phyloP scores from a whole-genome alignment of 2,329 filamentous ascomycete genomes.

The Cercospora berteroae region DNA sequence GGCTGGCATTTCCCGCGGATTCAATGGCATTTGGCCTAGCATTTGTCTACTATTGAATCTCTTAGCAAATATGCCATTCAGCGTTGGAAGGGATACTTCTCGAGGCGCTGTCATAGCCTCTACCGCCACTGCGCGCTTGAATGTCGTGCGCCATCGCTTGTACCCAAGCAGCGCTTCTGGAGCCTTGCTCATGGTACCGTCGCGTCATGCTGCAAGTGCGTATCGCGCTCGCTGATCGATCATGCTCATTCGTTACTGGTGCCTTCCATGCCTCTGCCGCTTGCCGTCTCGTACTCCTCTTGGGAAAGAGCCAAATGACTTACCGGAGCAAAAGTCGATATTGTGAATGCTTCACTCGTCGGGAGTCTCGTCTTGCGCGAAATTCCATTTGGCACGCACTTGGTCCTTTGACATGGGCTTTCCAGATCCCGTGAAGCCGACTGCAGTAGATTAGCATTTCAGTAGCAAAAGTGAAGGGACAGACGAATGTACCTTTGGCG shows the following conservation, averaged over 20 bases:
- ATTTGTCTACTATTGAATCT: conserved; percentile 12
- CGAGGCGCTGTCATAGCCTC: conserved; percentile 6
- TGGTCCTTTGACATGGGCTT: conserved; percentile 90
- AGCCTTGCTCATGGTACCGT: neutral
- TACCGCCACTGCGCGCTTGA: neutral
- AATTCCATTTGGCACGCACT: conserved; percentile 33
- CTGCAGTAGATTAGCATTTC: conserved; percentile 49
- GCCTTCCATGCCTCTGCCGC: neutral
- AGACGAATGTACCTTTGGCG: conserved; percentile 66
- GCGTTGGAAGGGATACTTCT: conserved; percentile 25
- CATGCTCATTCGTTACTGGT: neutral
- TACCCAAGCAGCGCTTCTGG: neutral
- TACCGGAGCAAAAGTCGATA: neutral
- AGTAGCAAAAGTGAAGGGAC: conserved; percentile 1
- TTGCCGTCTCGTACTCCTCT: neutral
- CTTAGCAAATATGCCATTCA: conserved; percentile 25
- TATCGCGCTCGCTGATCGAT: neutral
- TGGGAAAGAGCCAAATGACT: neutral
- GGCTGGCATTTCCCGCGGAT: neutral
- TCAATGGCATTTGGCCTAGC: neutral
- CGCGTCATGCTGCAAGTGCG: neutral
- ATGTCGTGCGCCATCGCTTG: neutral
- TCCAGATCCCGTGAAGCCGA: conserved; percentile 93
- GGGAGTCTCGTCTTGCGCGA: conserved; percentile 19
- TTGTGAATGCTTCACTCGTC: conserved; percentile 22